A percentile compares a stretch with the other conserved stretches of the same genome.
Conservation (phyloP, 1,139 yeast species). For the Geotrichum reessii region DNA sequence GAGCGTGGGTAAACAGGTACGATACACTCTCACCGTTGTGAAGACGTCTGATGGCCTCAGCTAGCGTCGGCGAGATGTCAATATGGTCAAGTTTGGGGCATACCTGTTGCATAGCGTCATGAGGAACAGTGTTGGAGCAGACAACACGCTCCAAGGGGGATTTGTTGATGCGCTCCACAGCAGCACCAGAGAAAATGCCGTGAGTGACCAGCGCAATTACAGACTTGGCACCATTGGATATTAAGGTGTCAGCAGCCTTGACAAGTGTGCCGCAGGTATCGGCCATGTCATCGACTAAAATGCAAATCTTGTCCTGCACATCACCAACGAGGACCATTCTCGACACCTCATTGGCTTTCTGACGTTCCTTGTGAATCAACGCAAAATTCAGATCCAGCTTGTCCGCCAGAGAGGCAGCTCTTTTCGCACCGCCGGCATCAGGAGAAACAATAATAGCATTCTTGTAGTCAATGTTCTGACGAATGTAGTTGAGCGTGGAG, state of each 20-base stretch:
- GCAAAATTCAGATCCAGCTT: constrained; percentile 88
- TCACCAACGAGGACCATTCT: constrained; percentile 96
- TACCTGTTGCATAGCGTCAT: constrained; percentile 58
- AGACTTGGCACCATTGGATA: constrained; percentile 70
- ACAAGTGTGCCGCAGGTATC: constrained; percentile 96
- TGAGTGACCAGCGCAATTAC: constrained; percentile 95
- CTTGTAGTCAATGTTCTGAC: constrained; percentile 58
- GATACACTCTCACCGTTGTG: constrained; percentile 97
- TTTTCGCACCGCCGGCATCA: constrained; percentile 98
- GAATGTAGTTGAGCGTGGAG: constrained; percentile 77
- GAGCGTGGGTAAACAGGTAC: constrained; percentile 77
- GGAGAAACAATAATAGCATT: constrained; percentile 82
- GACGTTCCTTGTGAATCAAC: constrained; percentile 92
- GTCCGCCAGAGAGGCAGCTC: constrained; percentile 94
- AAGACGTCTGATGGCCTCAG: constrained; percentile 89
- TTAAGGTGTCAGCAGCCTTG: constrained; percentile 86
- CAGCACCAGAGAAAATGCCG: constrained; percentile 84
- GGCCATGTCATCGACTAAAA: constrained; percentile 96
- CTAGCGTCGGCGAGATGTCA: constrained; percentile 73
- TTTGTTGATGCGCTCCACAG: constrained; percentile 70
- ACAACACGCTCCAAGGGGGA: constrained; percentile 74
- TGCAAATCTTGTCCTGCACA: constrained; percentile 76
- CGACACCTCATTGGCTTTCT: constrained; percentile 86
- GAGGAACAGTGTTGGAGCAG: constrained; percentile 92
- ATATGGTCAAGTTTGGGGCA: constrained; percentile 77